These are phyloP conservation scores for Lojkania enalia DNA, from an alignment of 2,329 filamentous ascomycete genomes.

Conservation along the genomic window DNA sequence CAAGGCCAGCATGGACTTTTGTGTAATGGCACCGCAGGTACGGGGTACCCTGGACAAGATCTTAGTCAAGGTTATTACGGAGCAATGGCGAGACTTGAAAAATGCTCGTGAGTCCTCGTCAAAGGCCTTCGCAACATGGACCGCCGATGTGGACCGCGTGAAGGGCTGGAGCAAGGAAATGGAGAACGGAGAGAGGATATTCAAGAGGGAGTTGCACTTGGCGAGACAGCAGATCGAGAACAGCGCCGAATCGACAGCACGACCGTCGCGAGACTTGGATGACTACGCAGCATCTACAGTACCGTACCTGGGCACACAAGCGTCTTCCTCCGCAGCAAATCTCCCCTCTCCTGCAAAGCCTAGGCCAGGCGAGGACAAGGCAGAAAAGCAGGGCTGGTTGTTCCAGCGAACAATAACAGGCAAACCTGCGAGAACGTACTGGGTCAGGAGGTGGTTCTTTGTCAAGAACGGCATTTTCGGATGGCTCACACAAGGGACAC, in stretches of 20 bases:
- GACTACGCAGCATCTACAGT: conserved; percentile 91
- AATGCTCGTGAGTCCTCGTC: conserved; percentile 67
- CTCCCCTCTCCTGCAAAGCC: conserved; percentile 57
- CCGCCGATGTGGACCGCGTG: conserved; percentile 84
- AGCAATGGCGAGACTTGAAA: conserved; percentile 87
- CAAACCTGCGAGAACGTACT: conserved; percentile 86
- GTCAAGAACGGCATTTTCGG: conserved; percentile 95
- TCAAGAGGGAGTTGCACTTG: conserved; percentile 77
- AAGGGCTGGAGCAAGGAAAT: conserved; percentile 93
- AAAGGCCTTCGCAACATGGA: conserved; percentile 66
- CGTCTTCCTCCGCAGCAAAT: conserved; percentile 61
- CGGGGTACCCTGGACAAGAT: conserved; percentile 83
- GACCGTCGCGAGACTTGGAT: conserved; percentile 89
- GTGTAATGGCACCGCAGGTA: conserved; percentile 82
- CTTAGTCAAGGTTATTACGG: conserved; percentile 79
- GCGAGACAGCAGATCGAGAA: conserved; percentile 84
- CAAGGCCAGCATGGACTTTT: conserved; percentile 92
- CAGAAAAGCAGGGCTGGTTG: conserved; percentile 93
- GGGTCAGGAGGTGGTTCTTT: conserved; percentile 94
- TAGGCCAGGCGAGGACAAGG: conserved; percentile 48
- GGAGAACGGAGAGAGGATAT: conserved; percentile 82
- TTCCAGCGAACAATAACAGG: conserved; percentile 80
- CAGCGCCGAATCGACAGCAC: conserved; percentile 67
- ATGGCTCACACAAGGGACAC: conserved; percentile 80
- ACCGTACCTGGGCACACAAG: conserved; percentile 74